Conservation (phyloP, 176 grass and related monocot species). For the Eremochloa ophiuroides region DNA sequence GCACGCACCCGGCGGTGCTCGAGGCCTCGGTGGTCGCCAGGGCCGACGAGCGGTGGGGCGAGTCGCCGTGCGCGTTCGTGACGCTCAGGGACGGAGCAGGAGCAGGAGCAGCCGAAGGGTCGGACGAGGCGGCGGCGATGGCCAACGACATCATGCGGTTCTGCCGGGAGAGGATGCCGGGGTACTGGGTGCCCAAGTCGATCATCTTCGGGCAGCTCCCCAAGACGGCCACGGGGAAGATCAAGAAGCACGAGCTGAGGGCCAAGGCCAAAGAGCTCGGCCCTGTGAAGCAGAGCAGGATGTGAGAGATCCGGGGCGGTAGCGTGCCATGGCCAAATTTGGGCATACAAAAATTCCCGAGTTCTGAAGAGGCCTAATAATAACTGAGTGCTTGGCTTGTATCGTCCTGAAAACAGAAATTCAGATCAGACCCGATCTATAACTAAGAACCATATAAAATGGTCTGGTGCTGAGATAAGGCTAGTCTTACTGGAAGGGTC, state of each 20-base stretch:
- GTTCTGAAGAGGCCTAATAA: not conserved
- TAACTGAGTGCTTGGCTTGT: not conserved
- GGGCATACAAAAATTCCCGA: not conserved
- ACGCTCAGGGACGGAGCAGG: conserved; percentile 51
- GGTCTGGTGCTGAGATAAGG: not conserved
- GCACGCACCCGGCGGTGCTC: conserved; percentile 64
- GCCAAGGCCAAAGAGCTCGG: conserved; percentile 74
- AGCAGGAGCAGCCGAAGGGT: conserved; percentile 15
- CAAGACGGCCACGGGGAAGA: conserved; percentile 84
- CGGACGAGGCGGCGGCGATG: conserved; percentile 39
- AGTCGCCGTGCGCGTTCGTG: conserved; percentile 86
- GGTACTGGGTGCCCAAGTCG: conserved; percentile 79
- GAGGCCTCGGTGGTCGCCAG: conserved; percentile 78
- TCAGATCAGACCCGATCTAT: not conserved
- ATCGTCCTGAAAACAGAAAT: not conserved
- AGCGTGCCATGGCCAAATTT: not conserved
- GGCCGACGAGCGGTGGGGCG: conserved; percentile 81
- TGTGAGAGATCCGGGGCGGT: conserved; percentile 40
- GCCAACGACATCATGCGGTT: conserved; percentile 66
- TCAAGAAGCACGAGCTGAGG: conserved; percentile 86
- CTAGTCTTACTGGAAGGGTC: too few species aligned
- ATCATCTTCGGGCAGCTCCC: conserved; percentile 80
- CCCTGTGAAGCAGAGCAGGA: conserved; percentile 73
- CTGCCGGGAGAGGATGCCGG: conserved; percentile 77
- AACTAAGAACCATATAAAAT: not conserved